phyloP scores from a whole-genome alignment of 2,329 filamentous ascomycete genomes.

The Talaromyces sp. region DNA sequence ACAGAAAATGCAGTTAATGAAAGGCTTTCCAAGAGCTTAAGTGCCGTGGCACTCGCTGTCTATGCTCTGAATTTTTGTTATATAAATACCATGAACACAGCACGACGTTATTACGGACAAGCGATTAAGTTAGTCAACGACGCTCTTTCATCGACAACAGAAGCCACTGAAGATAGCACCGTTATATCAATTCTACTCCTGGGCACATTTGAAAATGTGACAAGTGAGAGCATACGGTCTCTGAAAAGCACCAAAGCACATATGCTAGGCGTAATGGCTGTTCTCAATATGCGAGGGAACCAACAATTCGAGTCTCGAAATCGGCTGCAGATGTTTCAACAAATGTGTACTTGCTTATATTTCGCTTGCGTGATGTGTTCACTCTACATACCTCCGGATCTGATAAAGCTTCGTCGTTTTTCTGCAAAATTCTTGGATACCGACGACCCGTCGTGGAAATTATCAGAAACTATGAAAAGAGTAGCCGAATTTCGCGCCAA shows the following conservation, averaged over 20 bases:
- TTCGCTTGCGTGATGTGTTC: conserved; percentile 11
- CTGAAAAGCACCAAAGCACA: conserved; percentile 10
- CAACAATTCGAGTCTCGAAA: conserved; percentile 7
- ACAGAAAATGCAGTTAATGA: neutral
- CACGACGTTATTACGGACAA: conserved; percentile 9
- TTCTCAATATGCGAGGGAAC: conserved; percentile 4
- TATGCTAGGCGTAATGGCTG: conserved; percentile 12
- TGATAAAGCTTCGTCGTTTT: conserved; percentile 3
- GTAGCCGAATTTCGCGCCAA: conserved; percentile 1
- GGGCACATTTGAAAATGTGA: conserved; percentile 13
- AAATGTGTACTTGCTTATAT: conserved; percentile 12
- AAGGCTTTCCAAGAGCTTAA: conserved; percentile 6
- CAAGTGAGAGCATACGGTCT: neutral
- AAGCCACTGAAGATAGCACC: conserved; percentile 5
- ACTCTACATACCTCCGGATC: conserved; percentile 4
- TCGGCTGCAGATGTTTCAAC: conserved; percentile 14
- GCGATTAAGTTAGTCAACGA: conserved; percentile 3
- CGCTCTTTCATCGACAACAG: neutral
- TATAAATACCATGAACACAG: conserved; percentile 4
- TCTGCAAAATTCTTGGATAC: neutral
- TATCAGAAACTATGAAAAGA: conserved; percentile 4
- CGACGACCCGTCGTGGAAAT: conserved; percentile 3
- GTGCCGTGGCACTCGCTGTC: conserved; percentile 12
- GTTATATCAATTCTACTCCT: conserved; percentile 12
- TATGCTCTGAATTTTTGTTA: conserved; percentile 10